Evolutionary conservation across 306 rosid species (phyloP).

Genomic region (Casuarina equisetifolia): DNA sequence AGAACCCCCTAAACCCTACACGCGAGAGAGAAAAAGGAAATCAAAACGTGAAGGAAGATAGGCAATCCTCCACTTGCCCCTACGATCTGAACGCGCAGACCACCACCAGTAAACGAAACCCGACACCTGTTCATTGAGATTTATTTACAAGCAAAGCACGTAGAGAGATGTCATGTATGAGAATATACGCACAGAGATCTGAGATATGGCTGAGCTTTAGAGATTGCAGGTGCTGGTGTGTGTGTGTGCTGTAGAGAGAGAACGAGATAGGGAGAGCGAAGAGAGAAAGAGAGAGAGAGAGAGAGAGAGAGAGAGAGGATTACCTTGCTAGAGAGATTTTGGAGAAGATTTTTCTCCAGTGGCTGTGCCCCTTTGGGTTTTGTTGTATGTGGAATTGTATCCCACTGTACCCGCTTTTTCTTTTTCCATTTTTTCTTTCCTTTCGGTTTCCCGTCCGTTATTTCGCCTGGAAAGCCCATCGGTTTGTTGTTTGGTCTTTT

Average conservation of each 20-base stretch:
- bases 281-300: conserved; percentile 18
- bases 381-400: conserved; percentile 4
- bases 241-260: not conserved
- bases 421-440: not conserved
- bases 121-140: not conserved
- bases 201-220: conserved; percentile 1
- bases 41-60: conserved; percentile 45
- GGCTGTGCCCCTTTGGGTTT: conserved; percentile 4
- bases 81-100: conserved; percentile 31
- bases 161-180: not conserved
- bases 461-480: not conserved
- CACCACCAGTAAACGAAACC: conserved; percentile 5
- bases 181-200: conserved; percentile 21
- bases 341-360: conserved; percentile 33
- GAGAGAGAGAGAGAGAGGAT: conserved; percentile 18
- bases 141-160: not conserved
- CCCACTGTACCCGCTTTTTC: not conserved
- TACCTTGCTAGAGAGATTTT: conserved; percentile 4
- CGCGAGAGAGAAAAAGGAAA: not conserved
- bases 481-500: not conserved
- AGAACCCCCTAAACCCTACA: conserved; percentile 63
- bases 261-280: not conserved
- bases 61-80: conserved; percentile 24
- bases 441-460: not conserved
- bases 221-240: not conserved